Percentiles rank a stretch among this genome's conserved stretches.
These are phyloP conservation scores for Neofusicoccum cordaticola DNA, from an alignment of 2,329 filamentous ascomycete genomes.

Conservation along the genomic window DNA sequence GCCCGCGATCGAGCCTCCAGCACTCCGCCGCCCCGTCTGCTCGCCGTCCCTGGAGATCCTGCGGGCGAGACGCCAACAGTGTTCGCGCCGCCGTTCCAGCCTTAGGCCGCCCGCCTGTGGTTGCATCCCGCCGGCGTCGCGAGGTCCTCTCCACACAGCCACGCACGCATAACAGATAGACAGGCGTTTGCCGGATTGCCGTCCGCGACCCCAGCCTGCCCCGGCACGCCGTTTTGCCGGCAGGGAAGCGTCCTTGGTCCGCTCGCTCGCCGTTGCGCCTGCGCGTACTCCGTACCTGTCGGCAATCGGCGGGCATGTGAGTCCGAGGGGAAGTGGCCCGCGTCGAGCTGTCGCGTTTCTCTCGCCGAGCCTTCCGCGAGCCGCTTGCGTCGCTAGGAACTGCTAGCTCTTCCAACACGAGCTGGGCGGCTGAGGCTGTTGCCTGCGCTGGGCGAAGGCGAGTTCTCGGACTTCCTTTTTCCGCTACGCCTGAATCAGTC, in stretches of 20 bases:
- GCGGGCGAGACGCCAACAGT: neutral
- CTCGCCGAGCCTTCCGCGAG: constrained; percentile 8
- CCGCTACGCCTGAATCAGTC: constrained; percentile 1
- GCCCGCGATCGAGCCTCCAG: too few relatives aligned
- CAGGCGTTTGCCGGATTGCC: neutral
- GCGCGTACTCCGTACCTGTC: neutral
- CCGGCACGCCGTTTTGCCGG: constrained; percentile 1
- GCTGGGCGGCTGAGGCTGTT: constrained; percentile 1
- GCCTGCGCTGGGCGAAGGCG: neutral
- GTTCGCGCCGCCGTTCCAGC: neutral
- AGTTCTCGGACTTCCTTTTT: neutral
- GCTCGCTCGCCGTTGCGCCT: neutral
- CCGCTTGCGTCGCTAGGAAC: neutral
- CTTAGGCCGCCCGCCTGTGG: neutral
- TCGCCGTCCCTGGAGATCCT: neutral
- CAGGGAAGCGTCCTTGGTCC: neutral
- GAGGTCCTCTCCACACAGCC: neutral
- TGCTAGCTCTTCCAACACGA: constrained; percentile 2
- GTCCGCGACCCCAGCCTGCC: neutral
- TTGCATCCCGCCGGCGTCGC: neutral
- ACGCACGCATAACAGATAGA: neutral
- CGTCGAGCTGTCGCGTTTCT: neutral
- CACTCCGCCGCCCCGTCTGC: too few relatives aligned
- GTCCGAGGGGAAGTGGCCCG: neutral
- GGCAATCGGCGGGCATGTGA: neutral